Evolutionary conservation across 2,329 filamentous ascomycete species (phyloP), one percentile per base, ranked within the genome.

Genomic region (Dissoconium aciculare): DNA sequence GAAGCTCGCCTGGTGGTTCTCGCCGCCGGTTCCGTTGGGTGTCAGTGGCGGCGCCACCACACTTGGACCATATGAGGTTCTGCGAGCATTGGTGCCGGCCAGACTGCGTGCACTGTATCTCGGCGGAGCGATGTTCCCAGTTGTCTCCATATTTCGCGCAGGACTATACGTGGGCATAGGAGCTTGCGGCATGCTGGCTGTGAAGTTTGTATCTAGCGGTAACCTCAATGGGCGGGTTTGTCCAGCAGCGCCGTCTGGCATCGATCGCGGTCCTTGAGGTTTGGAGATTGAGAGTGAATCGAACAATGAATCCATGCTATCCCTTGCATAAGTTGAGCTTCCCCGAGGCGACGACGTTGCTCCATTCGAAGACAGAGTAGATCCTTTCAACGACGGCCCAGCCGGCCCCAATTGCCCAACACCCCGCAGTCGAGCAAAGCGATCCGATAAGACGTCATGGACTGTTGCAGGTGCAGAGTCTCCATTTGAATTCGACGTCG

Each of bases 161-260:
- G 79, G 79, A 44, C 74, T 83, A 47, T 84, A 85, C 3, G 80
- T 79, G 5, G 79, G 76, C 45, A 75, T 76, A 1, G 79, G 79
- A 27, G 76, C 57, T 49, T 78, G 78, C 8, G 78, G 78, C 46
- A 83, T 58, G 11, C 62, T 62, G 8, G 68, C 63, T 5, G 69
- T 51, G n/a, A 65, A 39, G n/a, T 54, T 50, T 15, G 60, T 68
- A 27, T 69, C 59, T 1, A 73, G 43, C 3, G 62, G 59, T 6
- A 69, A 27, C 30, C 60, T 61, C 1, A 60, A 56, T 26, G 62
- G 60, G 11, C 54, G 48, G 4, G 51, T 41, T 13, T 49, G 49
- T n/a, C 36, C 36, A 2, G 37, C 36, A 11, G 44, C 52, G 15
- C 55, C 50, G n/a, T 39, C 39, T 4, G 64, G 64, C 64, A 73